Percentiles rank a stretch among this genome's conserved stretches.
phyloP scores from a whole-genome alignment of 768 basidiomycete species.

The Naganishia vishniacii region DNA sequence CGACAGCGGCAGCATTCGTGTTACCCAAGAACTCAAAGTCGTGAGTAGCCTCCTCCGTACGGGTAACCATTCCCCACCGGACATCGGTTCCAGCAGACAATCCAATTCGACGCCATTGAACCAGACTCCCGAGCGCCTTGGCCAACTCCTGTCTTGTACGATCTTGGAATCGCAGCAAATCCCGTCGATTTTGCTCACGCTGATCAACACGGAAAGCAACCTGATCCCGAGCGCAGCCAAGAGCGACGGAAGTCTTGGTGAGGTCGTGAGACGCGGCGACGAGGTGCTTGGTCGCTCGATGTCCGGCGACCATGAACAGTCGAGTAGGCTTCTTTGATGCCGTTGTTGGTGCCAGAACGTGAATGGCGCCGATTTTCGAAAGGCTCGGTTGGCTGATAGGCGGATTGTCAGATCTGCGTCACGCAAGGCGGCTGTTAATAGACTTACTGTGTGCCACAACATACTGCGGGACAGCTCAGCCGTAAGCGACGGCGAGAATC shows the following conservation, averaged over 20 bases:
- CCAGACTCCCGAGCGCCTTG: constrained; percentile 21
- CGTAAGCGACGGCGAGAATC: neutral
- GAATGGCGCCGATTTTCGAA: constrained; percentile 72
- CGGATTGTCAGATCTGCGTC: neutral
- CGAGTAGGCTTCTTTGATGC: constrained; percentile 66
- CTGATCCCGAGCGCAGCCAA: constrained; percentile 64
- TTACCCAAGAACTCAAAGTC: constrained; percentile 42
- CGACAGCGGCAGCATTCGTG: constrained; percentile 17
- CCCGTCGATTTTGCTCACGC: constrained; percentile 47
- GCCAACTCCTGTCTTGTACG: constrained; percentile 32
- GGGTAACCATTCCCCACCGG: constrained; percentile 28
- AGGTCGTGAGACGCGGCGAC: constrained; percentile 58
- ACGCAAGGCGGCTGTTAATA: neutral
- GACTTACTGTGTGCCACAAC: constrained; percentile 41
- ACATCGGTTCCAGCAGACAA: constrained; percentile 27
- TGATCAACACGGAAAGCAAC: constrained; percentile 65
- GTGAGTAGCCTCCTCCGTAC: constrained; percentile 38
- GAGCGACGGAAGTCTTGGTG: constrained; percentile 56
- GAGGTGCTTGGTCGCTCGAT: constrained; percentile 64
- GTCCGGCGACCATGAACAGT: constrained; percentile 76
- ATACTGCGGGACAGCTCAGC: constrained; percentile 22
- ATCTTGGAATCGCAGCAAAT: constrained; percentile 26
- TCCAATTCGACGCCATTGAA: constrained; percentile 7
- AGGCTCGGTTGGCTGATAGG: constrained; percentile 29
- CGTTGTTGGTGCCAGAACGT: constrained; percentile 66